Base-by-base conservation (phyloP, 2,329 filamentous ascomycete genomes). In the Cercospora brassicicola region DNA sequence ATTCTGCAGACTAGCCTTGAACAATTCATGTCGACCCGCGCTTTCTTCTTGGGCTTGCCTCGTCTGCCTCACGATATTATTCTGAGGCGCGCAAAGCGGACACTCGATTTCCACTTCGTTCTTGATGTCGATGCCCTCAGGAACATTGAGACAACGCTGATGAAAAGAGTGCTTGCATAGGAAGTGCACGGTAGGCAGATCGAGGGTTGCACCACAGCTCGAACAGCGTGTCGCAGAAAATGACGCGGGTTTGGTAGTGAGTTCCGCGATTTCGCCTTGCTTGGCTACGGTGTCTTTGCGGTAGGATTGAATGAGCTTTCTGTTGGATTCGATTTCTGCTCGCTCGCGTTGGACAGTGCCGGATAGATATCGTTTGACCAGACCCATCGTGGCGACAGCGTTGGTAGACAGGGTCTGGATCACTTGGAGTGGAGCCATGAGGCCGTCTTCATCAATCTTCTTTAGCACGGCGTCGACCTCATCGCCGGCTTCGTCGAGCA, bases 111-210 rank as follows among this genome's bases (percentile, higher is more conserved):
- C 84, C 9, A 87, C 84, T 62, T 90, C 89, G 23, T 86, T 84
- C 30, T 82, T 81, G 2, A 78, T 79, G 31, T 82, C 81, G 2
- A 77, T 79, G 4, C 77, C 79, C 53, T 73, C 71, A 8, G 75
- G 73, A 4, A 84, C 83, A 76, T 92, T 91, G 51, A 99, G 82
- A 79, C 94, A 99, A 56, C 92, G 86, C 81, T 96, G 92, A 78
- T 99, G 95, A 84, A 97, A 99, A 69, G 90, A 94, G 79, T 99
- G 95, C 79, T 96, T 97, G 83, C 95, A 99, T 71, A 99, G 81
- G 79, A 99, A 99, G 78, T 99, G 95, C 59, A 99, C 94, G 0
- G 90, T 92, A 0, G 95, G 95, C 11, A 98, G 84, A 72, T 97
- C 94, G 18, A 98, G 85, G 28, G 88, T 85, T 42, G 89, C 87